Conservation (phyloP, 306 rosid species). For the Sechiopsis laciniata region DNA sequence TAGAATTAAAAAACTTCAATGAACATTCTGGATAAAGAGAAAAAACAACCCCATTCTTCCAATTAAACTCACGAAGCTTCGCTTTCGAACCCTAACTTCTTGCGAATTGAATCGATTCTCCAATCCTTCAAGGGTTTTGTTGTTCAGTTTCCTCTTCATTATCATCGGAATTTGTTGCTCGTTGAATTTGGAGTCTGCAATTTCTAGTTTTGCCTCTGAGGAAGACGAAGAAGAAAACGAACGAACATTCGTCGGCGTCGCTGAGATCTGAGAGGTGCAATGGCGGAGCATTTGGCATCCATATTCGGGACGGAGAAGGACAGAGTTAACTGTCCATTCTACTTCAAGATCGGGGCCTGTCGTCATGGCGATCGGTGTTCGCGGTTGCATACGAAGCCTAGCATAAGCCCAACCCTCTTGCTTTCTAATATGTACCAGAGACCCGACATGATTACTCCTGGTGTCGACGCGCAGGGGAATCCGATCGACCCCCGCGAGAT, state of each 20-base stretch:
- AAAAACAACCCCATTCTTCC: neutral
- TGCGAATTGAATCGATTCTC: neutral
- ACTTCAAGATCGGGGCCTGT: slow-evolving; percentile 77
- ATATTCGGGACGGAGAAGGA: slow-evolving; percentile 73
- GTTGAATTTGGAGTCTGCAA: neutral
- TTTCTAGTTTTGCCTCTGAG: neutral
- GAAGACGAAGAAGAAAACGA: neutral
- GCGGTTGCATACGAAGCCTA: slow-evolving; percentile 62
- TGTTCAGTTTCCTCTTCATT: too few species aligned
- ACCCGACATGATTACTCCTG: slow-evolving; percentile 68
- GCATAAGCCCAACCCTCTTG: slow-evolving; percentile 57
- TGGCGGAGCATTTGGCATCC: slow-evolving; percentile 77
- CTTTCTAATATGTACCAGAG: slow-evolving; percentile 76
- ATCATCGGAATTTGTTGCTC: neutral
- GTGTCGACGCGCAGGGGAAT: slow-evolving; percentile 53
- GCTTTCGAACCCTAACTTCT: neutral
- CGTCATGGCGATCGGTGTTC: slow-evolving; percentile 71
- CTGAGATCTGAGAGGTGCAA: slow-evolving; percentile 13
- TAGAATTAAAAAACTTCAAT: neutral
- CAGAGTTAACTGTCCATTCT: slow-evolving; percentile 71
- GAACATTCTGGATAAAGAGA: neutral
- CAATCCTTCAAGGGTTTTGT: neutral
- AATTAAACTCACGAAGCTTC: too few species aligned
- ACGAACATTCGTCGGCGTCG: neutral
- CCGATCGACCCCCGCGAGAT: slow-evolving; percentile 55